phyloP scores from a whole-genome alignment of 768 basidiomycete genomes.

The Suillus cothurnatus region DNA sequence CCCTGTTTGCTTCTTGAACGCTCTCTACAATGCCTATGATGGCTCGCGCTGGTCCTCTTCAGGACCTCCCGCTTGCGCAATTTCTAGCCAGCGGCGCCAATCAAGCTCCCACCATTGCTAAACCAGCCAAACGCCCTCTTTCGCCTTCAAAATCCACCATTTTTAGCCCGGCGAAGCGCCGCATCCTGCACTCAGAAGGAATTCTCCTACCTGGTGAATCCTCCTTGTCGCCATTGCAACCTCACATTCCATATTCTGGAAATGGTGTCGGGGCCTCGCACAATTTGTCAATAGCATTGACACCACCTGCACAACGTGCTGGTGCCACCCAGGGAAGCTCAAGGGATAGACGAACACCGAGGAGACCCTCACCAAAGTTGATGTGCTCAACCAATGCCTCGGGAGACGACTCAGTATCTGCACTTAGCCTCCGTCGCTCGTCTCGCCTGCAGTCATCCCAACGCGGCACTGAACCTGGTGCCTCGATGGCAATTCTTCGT shows the following conservation, averaged over 20 bases:
- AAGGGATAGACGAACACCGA: constrained; percentile 13
- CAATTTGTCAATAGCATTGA: constrained; percentile 24
- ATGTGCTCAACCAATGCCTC: constrained; percentile 14
- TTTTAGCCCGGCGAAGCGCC: constrained; percentile 69
- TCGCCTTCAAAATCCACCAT: constrained; percentile 53
- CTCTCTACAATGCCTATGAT: constrained; percentile 22
- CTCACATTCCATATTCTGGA: neutral
- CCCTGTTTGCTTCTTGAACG: constrained; percentile 13
- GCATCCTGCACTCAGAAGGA: constrained; percentile 60
- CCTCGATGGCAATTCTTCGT: constrained; percentile 34
- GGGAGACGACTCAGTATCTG: constrained; percentile 8
- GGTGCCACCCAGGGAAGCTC: constrained; percentile 21
- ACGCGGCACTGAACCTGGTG: constrained; percentile 16
- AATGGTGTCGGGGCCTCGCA: constrained; percentile 44
- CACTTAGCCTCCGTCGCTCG: constrained; percentile 12
- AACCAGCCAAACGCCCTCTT: constrained; percentile 59
- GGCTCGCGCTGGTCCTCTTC: constrained; percentile 50
- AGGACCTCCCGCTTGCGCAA: constrained; percentile 59
- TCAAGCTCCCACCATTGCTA: constrained; percentile 29
- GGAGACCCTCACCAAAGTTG: constrained; percentile 29
- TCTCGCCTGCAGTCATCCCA: constrained; percentile 18
- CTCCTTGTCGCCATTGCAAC: neutral
- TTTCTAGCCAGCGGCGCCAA: constrained; percentile 46
- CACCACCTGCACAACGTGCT: constrained; percentile 1
- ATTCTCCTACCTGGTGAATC: constrained; percentile 35